Conservation (phyloP, 306 rosid species). For the Bauhinia variegata region DNA sequence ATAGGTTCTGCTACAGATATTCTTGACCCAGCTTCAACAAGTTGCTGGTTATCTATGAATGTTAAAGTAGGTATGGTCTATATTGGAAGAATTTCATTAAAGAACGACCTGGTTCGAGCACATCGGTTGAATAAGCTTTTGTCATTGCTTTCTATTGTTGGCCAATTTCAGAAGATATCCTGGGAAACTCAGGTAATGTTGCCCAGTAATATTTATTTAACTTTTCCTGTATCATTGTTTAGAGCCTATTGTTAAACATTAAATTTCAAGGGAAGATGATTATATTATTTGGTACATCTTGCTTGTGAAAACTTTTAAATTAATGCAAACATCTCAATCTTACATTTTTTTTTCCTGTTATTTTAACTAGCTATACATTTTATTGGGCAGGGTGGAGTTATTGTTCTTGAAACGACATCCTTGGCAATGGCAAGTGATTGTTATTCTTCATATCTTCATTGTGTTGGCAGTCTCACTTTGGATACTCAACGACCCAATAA, state of each 20-base stretch:
- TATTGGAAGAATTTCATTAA: conserved; percentile 63
- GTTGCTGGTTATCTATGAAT: conserved; percentile 59
- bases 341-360: conserved; percentile 22
- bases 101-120: conserved; percentile 58
- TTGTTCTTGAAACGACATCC: conserved; percentile 71
- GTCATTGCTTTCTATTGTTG: conserved; percentile 63
- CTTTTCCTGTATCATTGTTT: conserved; percentile 35
- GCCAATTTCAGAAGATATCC: conserved; percentile 58
- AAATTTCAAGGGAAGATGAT: conserved; percentile 21
- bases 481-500: conserved; percentile 39
- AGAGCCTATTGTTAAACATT: conserved; percentile 21
- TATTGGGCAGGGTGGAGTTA: conserved; percentile 75
- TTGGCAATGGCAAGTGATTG: conserved; percentile 52
- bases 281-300: conserved; percentile 24
- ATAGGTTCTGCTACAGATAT: conserved; percentile 44
- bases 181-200: conserved; percentile 76
- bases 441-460: conserved; percentile 52
- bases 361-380: conserved; percentile 38
- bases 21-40: conserved; percentile 33
- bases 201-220: too few relatives aligned
- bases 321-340: conserved; percentile 18
- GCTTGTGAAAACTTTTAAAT: conserved; percentile 17
- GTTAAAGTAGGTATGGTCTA: conserved; percentile 53
- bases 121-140: conserved; percentile 57
- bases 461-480: conserved; percentile 50